Base-by-base conservation (phyloP, 2,329 filamentous ascomycete genomes). In the Fusarium scirpi region DNA sequence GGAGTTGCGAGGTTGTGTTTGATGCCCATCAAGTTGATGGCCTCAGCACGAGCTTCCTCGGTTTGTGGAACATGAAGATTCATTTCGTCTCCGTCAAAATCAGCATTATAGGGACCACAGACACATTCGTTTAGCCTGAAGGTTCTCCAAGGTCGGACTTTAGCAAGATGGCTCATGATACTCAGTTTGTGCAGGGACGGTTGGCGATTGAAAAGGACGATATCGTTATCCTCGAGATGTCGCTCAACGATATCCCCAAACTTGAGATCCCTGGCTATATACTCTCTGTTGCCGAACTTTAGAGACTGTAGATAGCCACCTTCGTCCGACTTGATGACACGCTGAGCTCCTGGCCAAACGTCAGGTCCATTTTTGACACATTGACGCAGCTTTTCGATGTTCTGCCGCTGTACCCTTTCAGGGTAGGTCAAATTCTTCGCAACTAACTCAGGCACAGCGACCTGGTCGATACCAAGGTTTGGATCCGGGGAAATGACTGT, bases 31-130 rank as follows among this genome's bases (percentile, higher is more conserved):
- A 99, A 84, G 72, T 95, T 94, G 76, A 97, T 97, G 1, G 96
- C 96, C 81, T 99, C 96, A 4, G 95, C 93, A 61, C 96, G 89
- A 13, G 96, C 95, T 81, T 99, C 96, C 82, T 99, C 96, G 0
- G 96, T 98, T 78, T 99, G 96, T 4, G 96, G 96, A 18, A 99
- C 94, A 81, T 99, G 96, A 49, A 99, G 82, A 75, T 99, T 99
- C 96, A 99, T 99, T 80, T 99, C 96, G 75, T 99, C 96, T 65
- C 96, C 96, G 76, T 99, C 96, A 74, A 99, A 99, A 87, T 99
- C 96, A 59, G 96, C 96, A 75, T 99, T 99, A 85, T 99, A 99
- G 6, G 96, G 96, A 67, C 92, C 94, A 81, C 96, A 99, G 2
- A 97, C 96, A 87, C 96, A 99, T 79, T 99, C 96, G 78, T 99